Evolutionary conservation across 2,329 filamentous ascomycete genomes (phyloP).

Genomic region (Septoria petroselini): DNA sequence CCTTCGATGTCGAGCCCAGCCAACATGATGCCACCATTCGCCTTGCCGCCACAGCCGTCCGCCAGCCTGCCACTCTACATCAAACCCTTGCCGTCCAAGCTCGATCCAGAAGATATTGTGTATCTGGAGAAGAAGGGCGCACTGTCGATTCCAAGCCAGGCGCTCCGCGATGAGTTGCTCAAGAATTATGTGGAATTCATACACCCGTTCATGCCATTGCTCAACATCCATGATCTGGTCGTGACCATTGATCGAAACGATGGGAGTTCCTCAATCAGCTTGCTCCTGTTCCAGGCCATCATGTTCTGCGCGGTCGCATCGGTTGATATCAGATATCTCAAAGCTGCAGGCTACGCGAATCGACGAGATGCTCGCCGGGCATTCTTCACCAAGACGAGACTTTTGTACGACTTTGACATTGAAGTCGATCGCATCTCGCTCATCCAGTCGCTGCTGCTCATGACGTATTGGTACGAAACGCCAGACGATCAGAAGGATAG

Average conservation of each 20-base stretch:
- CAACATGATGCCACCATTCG: conserved; percentile 27
- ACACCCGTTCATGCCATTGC: conserved; percentile 87
- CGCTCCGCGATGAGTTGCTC: conserved; percentile 75
- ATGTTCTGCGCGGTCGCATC: conserved; percentile 93
- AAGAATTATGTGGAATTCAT: conserved; percentile 84
- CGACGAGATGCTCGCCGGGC: conserved; percentile 80
- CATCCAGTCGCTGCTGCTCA: conserved; percentile 81
- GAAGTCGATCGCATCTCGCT: conserved; percentile 84
- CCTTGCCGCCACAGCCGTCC: conserved; percentile 30
- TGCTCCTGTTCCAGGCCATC: conserved; percentile 87
- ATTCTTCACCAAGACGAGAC: conserved; percentile 83
- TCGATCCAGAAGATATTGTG: conserved; percentile 75
- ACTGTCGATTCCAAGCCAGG: conserved; percentile 66
- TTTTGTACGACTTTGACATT: conserved; percentile 93
- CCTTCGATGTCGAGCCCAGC: conserved; percentile 27
- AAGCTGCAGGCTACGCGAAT: conserved; percentile 70
- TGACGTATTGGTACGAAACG: conserved; percentile 98
- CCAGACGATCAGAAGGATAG: conserved; percentile 97
- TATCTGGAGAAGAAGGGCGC: conserved; percentile 84
- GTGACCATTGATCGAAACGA: conserved; percentile 62
- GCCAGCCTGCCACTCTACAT: conserved; percentile 65
- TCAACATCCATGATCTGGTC: conserved; percentile 64
- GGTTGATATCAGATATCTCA: conserved; percentile 74
- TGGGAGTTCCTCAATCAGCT: conserved; percentile 68
- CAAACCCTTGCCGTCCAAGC: conserved; percentile 71